Evolutionary conservation across 805 yeast genomes (phyloP).

Genomic region (Hanseniaspora lachancei): DNA sequence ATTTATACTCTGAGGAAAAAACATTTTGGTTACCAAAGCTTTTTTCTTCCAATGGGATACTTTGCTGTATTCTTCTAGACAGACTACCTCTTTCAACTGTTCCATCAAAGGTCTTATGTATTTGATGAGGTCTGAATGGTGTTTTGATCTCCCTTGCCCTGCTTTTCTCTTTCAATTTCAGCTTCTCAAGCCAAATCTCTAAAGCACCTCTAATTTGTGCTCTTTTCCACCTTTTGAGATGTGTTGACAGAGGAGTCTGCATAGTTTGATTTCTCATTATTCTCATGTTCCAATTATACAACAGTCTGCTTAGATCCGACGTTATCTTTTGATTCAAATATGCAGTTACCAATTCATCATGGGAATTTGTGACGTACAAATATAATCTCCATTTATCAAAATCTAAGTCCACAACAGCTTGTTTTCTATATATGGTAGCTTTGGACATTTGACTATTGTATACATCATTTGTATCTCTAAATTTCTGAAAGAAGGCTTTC

Average conservation of each 20-base stretch:
- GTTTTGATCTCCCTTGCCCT: background rate
- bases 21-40: background rate
- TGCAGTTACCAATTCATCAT: background rate
- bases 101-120: background rate
- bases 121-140: background rate
- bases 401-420: background rate
- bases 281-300: conserved; percentile 2
- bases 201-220: conserved; percentile 2
- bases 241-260: background rate
- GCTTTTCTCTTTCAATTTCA: too few relatives aligned
- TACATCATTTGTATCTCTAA: too few relatives aligned
- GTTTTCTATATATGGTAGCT: background rate
- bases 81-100: background rate
- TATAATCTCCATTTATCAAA: background rate
- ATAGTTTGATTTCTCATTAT: background rate
- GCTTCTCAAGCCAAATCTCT: background rate
- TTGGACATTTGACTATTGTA: background rate
- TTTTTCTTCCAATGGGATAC: background rate
- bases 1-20: background rate
- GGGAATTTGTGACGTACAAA: background rate
- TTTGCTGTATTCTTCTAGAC: background rate
- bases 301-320: background rate
- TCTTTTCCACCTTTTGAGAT: conserved; percentile 7
- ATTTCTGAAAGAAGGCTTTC: background rate
- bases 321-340: background rate